Evolutionary conservation across 768 basidiomycete species (phyloP).

Genomic region (Xerocomus potaroensis): DNA sequence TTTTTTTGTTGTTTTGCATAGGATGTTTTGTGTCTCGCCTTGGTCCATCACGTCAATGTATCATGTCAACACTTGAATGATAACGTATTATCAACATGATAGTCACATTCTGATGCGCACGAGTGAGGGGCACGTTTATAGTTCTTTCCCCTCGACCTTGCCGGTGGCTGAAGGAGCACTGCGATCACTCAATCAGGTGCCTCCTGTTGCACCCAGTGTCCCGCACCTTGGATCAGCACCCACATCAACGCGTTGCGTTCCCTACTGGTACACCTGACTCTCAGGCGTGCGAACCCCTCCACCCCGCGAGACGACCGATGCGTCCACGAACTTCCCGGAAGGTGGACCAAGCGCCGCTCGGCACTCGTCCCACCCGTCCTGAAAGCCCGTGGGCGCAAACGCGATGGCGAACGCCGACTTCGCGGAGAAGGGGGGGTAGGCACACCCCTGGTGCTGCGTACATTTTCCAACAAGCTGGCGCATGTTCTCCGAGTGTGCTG

Average conservation of each 20-base stretch:
- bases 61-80: conserved; percentile 17
- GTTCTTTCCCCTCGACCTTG: conserved; percentile 10
- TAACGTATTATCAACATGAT: conserved; percentile 16
- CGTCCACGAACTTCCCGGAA: conserved; percentile 33
- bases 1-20: conserved; percentile 26
- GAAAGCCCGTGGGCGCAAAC: conserved; percentile 53
- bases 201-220: conserved; percentile 67
- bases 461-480: conserved; percentile 44
- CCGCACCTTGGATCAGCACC: conserved; percentile 53
- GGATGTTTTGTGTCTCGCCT: conserved; percentile 5
- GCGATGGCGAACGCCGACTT: conserved; percentile 42
- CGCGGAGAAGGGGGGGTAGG: no score
- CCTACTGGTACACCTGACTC: conserved; percentile 34
- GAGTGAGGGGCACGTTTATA: not conserved
- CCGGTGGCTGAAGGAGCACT: conserved; percentile 40
- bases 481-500: conserved; percentile 48
- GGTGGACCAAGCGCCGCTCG: conserved; percentile 33
- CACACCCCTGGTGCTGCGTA: no score
- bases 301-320: conserved; percentile 45
- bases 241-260: conserved; percentile 42
- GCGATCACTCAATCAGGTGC: conserved; percentile 39
- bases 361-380: conserved; percentile 60
- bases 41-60: conserved; percentile 24
- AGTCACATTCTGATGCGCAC: not conserved
- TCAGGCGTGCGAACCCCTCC: conserved; percentile 47